These are phyloP conservation scores for Cutaneotrichosporon sp. DNA, from an alignment of 1,284 basidiomycete species.

Conservation along the genomic window DNA sequence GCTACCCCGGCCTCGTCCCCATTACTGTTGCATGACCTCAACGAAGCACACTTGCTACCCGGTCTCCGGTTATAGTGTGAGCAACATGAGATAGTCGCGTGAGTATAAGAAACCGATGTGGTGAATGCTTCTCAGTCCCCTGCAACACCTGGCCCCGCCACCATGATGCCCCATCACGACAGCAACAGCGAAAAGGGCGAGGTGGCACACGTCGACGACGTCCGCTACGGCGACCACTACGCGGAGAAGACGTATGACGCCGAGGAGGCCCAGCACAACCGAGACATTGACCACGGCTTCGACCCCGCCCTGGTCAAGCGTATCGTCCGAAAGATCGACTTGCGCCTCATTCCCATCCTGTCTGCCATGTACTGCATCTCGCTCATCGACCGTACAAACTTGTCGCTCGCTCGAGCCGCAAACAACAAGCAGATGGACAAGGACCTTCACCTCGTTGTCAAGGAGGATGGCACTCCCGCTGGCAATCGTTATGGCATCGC, in stretches of 20 bases:
- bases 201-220: neutral
- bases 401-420: constrained; percentile 19
- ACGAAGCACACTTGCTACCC: no score
- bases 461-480: constrained; percentile 14
- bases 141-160: no score
- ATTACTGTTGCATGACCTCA: no score
- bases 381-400: constrained; percentile 23
- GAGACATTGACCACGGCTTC: constrained; percentile 17
- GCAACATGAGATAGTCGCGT: no score
- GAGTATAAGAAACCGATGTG: no score
- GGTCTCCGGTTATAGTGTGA: no score
- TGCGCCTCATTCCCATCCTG: constrained; percentile 16
- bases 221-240: neutral
- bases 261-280: neutral
- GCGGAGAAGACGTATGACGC: neutral
- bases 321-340: constrained; percentile 14
- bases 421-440: constrained; percentile 24
- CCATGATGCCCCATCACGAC: neutral
- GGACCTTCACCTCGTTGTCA: constrained; percentile 25
- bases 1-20: no score
- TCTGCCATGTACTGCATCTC: constrained; percentile 17
- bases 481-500: constrained; percentile 45
- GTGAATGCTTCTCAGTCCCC: neutral
- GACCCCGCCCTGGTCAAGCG: constrained; percentile 4
- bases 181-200: neutral